Conservation (phyloP, 306 rosid species). For the Vicia villosa region DNA sequence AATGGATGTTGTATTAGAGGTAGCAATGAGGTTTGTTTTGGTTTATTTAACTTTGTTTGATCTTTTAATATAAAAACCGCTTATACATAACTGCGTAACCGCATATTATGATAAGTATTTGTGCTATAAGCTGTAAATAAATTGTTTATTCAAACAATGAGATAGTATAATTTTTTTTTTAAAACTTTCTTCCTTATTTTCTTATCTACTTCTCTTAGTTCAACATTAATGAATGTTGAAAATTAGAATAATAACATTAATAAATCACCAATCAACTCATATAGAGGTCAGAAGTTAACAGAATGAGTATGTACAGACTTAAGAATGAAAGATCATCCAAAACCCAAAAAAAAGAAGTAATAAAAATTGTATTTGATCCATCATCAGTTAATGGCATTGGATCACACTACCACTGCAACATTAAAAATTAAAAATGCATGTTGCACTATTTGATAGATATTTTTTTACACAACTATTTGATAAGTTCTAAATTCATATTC, state of each 20-base stretch:
- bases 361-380: neutral
- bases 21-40: neutral
- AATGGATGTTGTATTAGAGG: conserved; percentile 2
- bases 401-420: conserved; percentile 6
- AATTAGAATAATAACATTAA: neutral
- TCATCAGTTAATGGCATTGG: neutral
- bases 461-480: no score
- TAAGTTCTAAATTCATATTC: conserved; percentile 3
- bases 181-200: neutral
- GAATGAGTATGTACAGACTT: neutral
- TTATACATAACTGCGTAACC: no score
- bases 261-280: neutral
- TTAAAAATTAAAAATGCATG: conserved; percentile 6
- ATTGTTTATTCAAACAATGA: no score
- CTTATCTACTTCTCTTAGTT: neutral
- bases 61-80: no score
- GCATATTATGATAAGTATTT: no score
- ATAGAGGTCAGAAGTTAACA: neutral
- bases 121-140: no score
- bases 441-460: conserved; percentile 5
- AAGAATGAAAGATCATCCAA: neutral
- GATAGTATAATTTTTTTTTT: neutral
- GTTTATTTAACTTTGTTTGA: no score
- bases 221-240: neutral
- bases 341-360: neutral